These are phyloP conservation scores for Crithidia thermophila DNA, from an alignment of 208 protist genomes.

Conservation along the genomic window DNA sequence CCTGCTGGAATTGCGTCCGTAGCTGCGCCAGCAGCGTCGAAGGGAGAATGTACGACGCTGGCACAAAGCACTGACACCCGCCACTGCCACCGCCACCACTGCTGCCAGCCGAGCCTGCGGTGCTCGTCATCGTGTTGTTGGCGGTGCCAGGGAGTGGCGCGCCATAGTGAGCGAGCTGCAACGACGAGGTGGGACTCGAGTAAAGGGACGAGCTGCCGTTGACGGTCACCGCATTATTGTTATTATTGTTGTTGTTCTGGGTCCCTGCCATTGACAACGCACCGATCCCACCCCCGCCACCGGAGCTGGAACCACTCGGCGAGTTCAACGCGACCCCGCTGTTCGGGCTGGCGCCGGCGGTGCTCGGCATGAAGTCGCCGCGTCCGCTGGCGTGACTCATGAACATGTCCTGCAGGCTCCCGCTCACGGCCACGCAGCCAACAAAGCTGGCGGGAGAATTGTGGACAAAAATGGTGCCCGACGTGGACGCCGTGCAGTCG, in stretches of 20 bases:
- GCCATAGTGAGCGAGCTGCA: too few species aligned
- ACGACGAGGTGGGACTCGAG: too few species aligned
- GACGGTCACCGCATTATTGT: background rate
- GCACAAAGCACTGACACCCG: background rate
- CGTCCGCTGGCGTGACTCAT: background rate
- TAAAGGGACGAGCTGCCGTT: too few species aligned
- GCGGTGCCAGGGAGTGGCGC: background rate
- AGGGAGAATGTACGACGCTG: slow-evolving; percentile 12
- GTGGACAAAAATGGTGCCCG: slow-evolving; percentile 23
- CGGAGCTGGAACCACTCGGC: background rate
- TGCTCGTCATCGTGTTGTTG: background rate
- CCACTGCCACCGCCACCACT: background rate
- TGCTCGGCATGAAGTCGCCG: background rate
- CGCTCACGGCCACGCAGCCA: background rate
- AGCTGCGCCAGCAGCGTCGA: slow-evolving; percentile 11
- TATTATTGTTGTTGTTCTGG: background rate
- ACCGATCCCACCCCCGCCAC: background rate
- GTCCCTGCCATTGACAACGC: background rate
- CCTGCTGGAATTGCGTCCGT: background rate
- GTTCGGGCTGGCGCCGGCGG: background rate
- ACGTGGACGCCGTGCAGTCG: slow-evolving; percentile 13
- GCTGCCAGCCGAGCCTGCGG: background rate
- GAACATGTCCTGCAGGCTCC: slow-evolving; percentile 8
- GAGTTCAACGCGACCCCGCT: slow-evolving; percentile 1
- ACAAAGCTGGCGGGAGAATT: slow-evolving; percentile 7